Conservation (phyloP, 164 flowering plant genomes). For the Protea cynaroides region DNA sequence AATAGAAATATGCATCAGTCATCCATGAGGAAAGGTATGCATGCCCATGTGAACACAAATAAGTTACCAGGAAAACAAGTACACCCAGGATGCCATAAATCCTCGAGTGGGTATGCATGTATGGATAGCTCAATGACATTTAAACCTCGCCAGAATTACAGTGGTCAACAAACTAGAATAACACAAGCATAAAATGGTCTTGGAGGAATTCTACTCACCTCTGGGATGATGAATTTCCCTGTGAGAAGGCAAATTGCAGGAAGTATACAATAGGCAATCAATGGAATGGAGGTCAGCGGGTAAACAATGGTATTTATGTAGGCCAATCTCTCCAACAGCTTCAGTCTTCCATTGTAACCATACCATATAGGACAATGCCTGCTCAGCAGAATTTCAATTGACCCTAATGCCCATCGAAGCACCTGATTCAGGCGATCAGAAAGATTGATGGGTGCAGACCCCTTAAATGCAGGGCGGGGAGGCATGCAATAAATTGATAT, state of each 20-base stretch:
- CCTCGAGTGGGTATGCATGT: too few species aligned
- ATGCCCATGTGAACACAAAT: too few species aligned
- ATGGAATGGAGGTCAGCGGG: constrained; percentile 85
- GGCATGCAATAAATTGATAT: constrained; percentile 94
- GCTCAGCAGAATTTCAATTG: constrained; percentile 87
- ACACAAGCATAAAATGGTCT: neutral
- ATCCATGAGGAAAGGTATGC: too few species aligned
- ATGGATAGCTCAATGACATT: too few species aligned
- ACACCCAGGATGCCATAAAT: too few species aligned
- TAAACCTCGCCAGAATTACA: too few species aligned
- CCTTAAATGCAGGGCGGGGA: constrained; percentile 94
- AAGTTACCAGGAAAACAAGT: too few species aligned
- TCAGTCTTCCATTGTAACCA: constrained; percentile 80
- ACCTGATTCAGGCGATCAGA: constrained; percentile 98
- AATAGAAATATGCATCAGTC: too few species aligned
- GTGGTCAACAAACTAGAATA: too few species aligned
- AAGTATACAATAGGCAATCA: constrained; percentile 80
- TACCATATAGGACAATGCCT: constrained; percentile 99
- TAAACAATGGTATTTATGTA: constrained; percentile 92
- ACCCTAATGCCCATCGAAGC: constrained; percentile 98
- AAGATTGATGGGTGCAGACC: constrained; percentile 99
- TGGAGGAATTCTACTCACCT: constrained; percentile 36
- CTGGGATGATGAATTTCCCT: constrained; percentile 88
- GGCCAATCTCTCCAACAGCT: constrained; percentile 75
- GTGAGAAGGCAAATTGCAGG: constrained; percentile 97